Conservation (phyloP, 2,329 filamentous ascomycete species). For the Colletotrichum theobromicola region DNA sequence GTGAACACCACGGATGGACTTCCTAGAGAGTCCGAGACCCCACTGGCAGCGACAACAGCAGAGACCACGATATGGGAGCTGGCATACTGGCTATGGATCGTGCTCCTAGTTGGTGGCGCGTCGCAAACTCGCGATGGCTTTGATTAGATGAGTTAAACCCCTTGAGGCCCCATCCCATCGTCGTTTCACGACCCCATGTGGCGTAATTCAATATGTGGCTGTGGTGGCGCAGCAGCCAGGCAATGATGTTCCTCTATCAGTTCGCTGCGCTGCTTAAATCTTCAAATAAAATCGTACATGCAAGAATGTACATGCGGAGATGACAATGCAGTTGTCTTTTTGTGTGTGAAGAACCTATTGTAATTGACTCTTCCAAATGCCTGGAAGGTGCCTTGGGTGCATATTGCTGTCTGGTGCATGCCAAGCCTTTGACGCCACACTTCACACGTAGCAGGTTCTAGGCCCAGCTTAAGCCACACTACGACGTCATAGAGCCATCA, state of each 20-base stretch:
- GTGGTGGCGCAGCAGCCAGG: neutral
- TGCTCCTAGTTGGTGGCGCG: neutral
- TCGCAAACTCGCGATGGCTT: neutral
- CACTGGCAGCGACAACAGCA: neutral
- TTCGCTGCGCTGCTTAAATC: neutral
- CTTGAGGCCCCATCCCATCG: neutral
- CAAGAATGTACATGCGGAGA: fast-evolving
- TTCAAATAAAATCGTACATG: neutral
- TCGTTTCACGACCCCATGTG: neutral
- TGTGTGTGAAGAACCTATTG: neutral
- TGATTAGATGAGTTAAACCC: neutral
- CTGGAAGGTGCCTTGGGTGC: neutral
- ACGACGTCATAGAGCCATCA: constrained; percentile 20
- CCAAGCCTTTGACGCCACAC: neutral
- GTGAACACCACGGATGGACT: neutral
- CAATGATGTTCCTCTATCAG: neutral
- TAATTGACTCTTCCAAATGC: neutral
- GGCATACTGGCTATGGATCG: too few species aligned
- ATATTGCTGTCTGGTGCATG: neutral
- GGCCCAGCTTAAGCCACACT: neutral
- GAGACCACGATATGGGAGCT: too few species aligned
- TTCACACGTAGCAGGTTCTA: neutral
- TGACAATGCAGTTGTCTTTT: fast-evolving
- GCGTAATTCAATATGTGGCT: neutral
- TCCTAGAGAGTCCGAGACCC: neutral